Conservation (phyloP, 306 rosid genomes). For the Senna siamea region DNA sequence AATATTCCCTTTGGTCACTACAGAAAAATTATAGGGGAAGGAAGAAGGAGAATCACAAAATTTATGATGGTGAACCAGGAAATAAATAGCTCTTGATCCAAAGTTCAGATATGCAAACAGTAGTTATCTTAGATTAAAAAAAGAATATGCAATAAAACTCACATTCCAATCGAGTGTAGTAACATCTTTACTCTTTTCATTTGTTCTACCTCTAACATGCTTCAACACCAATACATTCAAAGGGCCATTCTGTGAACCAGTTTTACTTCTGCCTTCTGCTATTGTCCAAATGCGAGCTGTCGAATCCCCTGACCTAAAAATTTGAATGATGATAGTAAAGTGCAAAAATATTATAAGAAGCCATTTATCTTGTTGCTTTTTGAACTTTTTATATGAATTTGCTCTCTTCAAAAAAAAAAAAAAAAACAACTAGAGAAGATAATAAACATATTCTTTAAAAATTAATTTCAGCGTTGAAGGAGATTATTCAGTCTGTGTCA, state of each 20-base stretch:
- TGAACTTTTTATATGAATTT: background rate
- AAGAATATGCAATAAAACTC: slow-evolving; percentile 49
- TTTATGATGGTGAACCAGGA: background rate
- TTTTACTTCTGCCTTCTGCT: slow-evolving; percentile 65
- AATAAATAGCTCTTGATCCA: slow-evolving; percentile 14
- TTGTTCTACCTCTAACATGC: slow-evolving; percentile 79
- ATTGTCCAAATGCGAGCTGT: slow-evolving; percentile 97
- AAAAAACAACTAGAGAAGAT: slow-evolving; percentile 12
- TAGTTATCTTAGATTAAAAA: slow-evolving; percentile 30
- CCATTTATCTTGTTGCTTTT: slow-evolving; percentile 2
- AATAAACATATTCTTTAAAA: background rate
- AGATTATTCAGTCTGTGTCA: slow-evolving; percentile 8
- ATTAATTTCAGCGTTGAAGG: slow-evolving; percentile 15
- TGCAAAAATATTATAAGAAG: slow-evolving; percentile 20
- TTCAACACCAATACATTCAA: slow-evolving; percentile 71
- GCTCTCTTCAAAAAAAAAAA: no score
- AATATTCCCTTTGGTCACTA: no score
- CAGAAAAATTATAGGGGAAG: background rate
- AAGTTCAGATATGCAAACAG: slow-evolving; percentile 20
- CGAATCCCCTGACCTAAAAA: slow-evolving; percentile 84
- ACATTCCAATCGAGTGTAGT: slow-evolving; percentile 98
- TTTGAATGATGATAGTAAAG: slow-evolving; percentile 21
- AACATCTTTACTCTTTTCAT: slow-evolving; percentile 91
- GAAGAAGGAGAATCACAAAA: slow-evolving; percentile 2
- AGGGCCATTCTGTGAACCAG: slow-evolving; percentile 58